Evolutionary conservation across 2,329 filamentous ascomycete genomes (phyloP).

Genomic region (Cytospora piceicola): DNA sequence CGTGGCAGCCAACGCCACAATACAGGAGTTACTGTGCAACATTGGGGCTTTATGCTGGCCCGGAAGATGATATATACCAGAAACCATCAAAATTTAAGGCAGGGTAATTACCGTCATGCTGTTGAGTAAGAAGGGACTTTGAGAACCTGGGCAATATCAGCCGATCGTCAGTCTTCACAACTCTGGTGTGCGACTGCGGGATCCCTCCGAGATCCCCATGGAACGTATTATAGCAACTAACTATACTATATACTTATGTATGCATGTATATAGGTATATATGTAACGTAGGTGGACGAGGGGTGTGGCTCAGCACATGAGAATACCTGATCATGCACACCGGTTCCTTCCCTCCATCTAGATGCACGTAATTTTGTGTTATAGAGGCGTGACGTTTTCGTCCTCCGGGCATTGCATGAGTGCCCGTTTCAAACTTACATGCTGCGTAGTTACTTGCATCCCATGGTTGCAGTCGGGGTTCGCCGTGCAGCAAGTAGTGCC

Average conservation of each 20-base stretch:
- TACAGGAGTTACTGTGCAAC: not conserved
- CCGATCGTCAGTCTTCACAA: not conserved
- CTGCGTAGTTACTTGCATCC: not conserved
- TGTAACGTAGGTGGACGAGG: too few relatives aligned
- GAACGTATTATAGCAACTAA: too few relatives aligned
- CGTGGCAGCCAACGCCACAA: not conserved
- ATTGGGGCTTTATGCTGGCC: too few relatives aligned
- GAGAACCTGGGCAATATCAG: not conserved
- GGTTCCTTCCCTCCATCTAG: not conserved
- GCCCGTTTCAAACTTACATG: constrained; percentile 1
- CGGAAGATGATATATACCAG: not conserved
- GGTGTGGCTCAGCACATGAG: too few relatives aligned
- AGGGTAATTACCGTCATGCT: not conserved
- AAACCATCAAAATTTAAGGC: not conserved
- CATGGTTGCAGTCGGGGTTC: constrained; percentile 18
- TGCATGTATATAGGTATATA: too few relatives aligned
- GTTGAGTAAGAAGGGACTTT: too few relatives aligned
- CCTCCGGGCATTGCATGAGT: not conserved
- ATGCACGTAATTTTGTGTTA: not conserved
- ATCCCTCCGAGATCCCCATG: not conserved
- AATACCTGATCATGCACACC: too few relatives aligned
- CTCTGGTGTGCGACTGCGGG: not conserved
- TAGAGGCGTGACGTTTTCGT: not conserved
- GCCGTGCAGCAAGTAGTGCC: constrained; percentile 18
- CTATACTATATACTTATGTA: too few relatives aligned